Evolutionary conservation across 2,329 filamentous ascomycete species (phyloP).

Genomic region (Hymenoscyphus fraxineus): DNA sequence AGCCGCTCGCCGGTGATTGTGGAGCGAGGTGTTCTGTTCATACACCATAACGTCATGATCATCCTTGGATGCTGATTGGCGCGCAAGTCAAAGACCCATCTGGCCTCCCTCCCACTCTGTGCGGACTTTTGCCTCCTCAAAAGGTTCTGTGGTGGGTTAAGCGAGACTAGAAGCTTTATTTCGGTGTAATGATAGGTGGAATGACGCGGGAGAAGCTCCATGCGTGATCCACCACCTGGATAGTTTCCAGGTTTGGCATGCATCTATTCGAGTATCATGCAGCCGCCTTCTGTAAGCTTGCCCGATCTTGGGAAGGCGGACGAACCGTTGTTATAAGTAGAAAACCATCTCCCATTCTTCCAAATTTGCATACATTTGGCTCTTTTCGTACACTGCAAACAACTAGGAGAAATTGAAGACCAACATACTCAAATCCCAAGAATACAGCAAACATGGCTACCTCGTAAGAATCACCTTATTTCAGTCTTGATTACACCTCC

Average conservation of each 20-base stretch:
- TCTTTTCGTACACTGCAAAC: neutral
- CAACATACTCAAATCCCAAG: slow-evolving; percentile 2
- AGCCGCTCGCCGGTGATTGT: neutral
- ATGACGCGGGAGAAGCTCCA: neutral
- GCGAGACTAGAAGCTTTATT: neutral
- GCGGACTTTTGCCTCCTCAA: slow-evolving; percentile 7
- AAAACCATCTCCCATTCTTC: slow-evolving; percentile 11
- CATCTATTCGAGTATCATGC: neutral
- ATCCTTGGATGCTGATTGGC: slow-evolving; percentile 3
- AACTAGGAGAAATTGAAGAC: neutral
- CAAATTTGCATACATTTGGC: slow-evolving; percentile 1
- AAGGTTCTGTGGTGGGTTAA: neutral
- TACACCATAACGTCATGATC: neutral
- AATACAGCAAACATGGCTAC: slow-evolving; percentile 31
- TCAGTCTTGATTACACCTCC: slow-evolving; percentile 16
- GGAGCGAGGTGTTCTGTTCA: neutral
- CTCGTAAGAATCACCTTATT: slow-evolving; percentile 23
- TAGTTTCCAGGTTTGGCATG: neutral
- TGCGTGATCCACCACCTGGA: neutral
- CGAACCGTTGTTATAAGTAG: slow-evolving; percentile 19
- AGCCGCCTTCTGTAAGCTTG: neutral
- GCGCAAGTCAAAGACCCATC: neutral
- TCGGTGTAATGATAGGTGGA: neutral
- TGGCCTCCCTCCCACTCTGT: slow-evolving; percentile 3
- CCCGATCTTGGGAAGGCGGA: neutral